Base-by-base conservation (phyloP, 305 asterid species). In the Petunia hybrid region DNA sequence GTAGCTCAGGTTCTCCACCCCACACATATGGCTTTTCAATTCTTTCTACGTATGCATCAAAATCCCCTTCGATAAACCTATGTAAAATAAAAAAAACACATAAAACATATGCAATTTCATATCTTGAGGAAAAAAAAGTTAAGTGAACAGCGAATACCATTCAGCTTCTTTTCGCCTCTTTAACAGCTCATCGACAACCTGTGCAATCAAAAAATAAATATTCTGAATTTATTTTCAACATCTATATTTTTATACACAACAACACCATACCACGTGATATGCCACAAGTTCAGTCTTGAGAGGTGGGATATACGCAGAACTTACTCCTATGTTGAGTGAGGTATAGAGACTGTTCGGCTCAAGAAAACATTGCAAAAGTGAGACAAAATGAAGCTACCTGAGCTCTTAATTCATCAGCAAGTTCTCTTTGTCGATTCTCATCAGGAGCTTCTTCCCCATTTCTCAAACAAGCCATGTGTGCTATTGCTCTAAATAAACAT, bases 1-100 rank as follows among this genome's bases (percentile, higher is more conserved):
- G 84, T 81, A 95, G 82, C 88, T 95, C 98, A 1, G 97, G 97
- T 80, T 95, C 99, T 79, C 99, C 99, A 76, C 99, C 98, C 99
- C 99, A 95, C 56, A 86, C 91, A 83, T 88, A 89, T 6, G 97
- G 95, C 75, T 93, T 86, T 75, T 85, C 89, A 82, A 95, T 93
- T 51, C 90, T 89, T 80, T 91, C 85, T 71, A 93, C 89, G 48
- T 95, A 95, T 7, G 81, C 86, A 84, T 95, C 99, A 86, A 95
- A 95, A 80, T 95, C 97, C 45, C 92, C 98, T 69, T 91, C 97
- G 76, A 95, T 89, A 73, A 84, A 91, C 94, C 99, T 95, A 83
- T 42, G 41, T 46, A 13, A 14, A 7, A 84, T 41, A 67, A 57
- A 59, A 39, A 42, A 43, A 51, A 35, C 51, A 3, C 51, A 71